These are phyloP conservation scores for Buddleja alternifolia DNA, from an alignment of 257 asterid species.

Conservation along the genomic window DNA sequence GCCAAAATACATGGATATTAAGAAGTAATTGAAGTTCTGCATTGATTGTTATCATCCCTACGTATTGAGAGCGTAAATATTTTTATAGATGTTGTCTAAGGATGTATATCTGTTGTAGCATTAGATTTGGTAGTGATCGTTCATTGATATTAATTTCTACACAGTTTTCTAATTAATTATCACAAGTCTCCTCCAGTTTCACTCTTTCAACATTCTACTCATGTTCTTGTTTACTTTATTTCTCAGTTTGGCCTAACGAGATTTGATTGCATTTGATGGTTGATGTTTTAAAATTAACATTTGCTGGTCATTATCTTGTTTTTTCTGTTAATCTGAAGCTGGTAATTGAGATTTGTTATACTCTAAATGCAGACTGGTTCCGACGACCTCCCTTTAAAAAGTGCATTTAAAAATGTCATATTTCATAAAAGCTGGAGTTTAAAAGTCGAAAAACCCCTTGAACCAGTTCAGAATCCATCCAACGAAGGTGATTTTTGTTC, in stretches of 20 bases:
- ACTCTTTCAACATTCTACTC: not conserved
- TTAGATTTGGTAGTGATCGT: not conserved
- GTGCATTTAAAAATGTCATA: slow-evolving; percentile 92
- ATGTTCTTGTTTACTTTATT: not conserved
- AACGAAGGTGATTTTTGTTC: slow-evolving; percentile 53
- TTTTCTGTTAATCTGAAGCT: not conserved
- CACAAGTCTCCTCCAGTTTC: slow-evolving; percentile 4
- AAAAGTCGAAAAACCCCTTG: slow-evolving; percentile 52
- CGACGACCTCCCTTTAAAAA: slow-evolving; percentile 76
- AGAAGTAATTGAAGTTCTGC: no score
- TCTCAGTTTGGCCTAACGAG: not conserved
- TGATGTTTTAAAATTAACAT: not conserved
- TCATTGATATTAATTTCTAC: not conserved
- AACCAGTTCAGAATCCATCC: slow-evolving; percentile 37
- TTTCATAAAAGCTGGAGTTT: slow-evolving; percentile 54
- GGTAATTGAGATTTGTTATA: slow-evolving; percentile 21
- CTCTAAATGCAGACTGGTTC: slow-evolving; percentile 72
- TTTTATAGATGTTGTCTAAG: no score
- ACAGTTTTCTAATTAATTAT: not conserved
- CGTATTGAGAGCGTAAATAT: no score
- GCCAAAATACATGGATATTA: no score
- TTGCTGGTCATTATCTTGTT: slow-evolving; percentile 3
- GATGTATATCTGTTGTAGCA: no score
- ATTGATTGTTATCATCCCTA: no score
- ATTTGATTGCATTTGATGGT: not conserved